These are phyloP conservation scores for Penicillium sp. DNA, from an alignment of 2,329 filamentous ascomycete species.

Conservation along the genomic window DNA sequence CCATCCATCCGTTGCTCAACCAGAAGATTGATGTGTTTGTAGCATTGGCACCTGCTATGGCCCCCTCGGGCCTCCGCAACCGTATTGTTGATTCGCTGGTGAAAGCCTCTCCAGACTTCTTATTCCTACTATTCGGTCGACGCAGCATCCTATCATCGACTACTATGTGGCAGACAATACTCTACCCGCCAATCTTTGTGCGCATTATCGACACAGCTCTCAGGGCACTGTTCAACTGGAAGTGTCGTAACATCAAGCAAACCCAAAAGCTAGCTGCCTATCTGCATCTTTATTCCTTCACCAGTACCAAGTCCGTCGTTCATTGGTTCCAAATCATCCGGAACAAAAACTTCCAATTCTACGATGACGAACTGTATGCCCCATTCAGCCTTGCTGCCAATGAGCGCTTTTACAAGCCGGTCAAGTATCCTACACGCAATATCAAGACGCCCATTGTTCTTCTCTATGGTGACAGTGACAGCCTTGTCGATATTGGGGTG, in stretches of 20 bases:
- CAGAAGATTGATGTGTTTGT: constrained; percentile 95
- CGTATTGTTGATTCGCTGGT: constrained; percentile 89
- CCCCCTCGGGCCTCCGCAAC: constrained; percentile 84
- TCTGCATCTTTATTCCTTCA: constrained; percentile 93
- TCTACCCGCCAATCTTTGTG: constrained; percentile 92
- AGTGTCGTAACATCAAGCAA: constrained; percentile 74
- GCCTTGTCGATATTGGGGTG: constrained; percentile 85
- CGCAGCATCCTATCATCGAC: constrained; percentile 88
- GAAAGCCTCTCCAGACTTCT: constrained; percentile 86
- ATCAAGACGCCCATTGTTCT: constrained; percentile 94
- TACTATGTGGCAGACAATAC: constrained; percentile 94
- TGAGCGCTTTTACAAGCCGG: constrained; percentile 90
- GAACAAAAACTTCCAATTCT: constrained; percentile 96
- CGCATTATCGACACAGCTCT: constrained; percentile 80
- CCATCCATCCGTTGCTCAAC: constrained; percentile 89
- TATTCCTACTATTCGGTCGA: constrained; percentile 90
- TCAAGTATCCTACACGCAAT: constrained; percentile 92
- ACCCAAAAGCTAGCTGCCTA: constrained; percentile 95
- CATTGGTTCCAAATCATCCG: constrained; percentile 99
- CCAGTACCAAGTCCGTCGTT: constrained; percentile 92
- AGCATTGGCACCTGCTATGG: constrained; percentile 93
- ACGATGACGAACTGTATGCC: constrained; percentile 86
- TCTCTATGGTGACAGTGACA: constrained; percentile 91
- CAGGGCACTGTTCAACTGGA: constrained; percentile 86
- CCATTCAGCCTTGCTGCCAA: constrained; percentile 68